Percentiles rank a stretch among this genome's conserved stretches.
phyloP scores from a whole-genome alignment of 331 rosid species.

The Malus hybrid region DNA sequence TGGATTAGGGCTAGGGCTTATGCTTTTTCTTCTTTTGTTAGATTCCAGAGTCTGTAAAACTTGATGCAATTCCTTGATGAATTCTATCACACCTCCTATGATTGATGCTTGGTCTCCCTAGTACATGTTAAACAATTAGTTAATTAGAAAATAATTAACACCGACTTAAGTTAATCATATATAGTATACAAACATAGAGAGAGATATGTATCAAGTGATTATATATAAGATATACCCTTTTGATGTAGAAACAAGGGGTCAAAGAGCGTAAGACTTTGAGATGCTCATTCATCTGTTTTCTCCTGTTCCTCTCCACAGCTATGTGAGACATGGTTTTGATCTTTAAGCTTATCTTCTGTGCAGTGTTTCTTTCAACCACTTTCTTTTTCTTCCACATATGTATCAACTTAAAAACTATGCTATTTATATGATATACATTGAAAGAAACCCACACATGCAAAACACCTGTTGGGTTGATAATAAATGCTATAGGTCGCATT shows the following conservation, averaged over 20 bases:
- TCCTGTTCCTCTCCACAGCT: slow-evolving; percentile 88
- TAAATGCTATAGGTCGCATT: slow-evolving; percentile 67
- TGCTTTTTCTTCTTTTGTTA: slow-evolving; percentile 76
- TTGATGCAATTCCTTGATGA: slow-evolving; percentile 91
- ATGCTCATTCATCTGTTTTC: slow-evolving; percentile 94
- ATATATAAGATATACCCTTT: slow-evolving; percentile 50
- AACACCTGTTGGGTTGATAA: slow-evolving; percentile 14
- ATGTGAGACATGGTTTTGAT: slow-evolving; percentile 73
- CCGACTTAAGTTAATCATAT: background rate
- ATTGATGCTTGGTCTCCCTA: slow-evolving; percentile 98
- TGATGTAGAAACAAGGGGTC: slow-evolving; percentile 91
- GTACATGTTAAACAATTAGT: background rate
- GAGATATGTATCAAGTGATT: background rate
- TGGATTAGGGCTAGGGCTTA: slow-evolving; percentile 84
- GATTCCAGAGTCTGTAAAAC: slow-evolving; percentile 77
- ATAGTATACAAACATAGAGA: background rate
- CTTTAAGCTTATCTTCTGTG: background rate
- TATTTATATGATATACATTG: slow-evolving; percentile 34
- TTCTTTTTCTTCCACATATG: background rate
- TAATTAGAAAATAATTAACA: background rate
- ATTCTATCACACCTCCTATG: slow-evolving; percentile 88
- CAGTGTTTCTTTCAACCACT: background rate
- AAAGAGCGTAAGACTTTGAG: slow-evolving; percentile 80
- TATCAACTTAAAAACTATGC: slow-evolving; percentile 5
- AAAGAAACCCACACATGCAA: background rate